Conservation (phyloP, 306 rosid species). For the Vigna trinervia region DNA sequence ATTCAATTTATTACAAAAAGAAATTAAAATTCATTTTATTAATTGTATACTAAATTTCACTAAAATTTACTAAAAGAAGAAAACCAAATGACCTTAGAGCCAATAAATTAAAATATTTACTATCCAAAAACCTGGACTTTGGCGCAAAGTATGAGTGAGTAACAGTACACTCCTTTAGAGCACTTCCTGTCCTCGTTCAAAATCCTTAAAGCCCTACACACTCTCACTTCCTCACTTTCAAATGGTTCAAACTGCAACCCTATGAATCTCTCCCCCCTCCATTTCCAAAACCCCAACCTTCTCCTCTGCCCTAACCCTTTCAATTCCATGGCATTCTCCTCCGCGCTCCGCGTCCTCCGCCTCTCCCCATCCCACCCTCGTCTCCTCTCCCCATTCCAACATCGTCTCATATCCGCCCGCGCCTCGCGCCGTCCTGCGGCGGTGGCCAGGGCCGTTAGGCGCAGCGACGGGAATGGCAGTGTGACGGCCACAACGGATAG, state of each 20-base stretch:
- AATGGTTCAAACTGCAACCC: not conserved
- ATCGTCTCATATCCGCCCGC: conserved; percentile 67
- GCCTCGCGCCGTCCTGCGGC: conserved; percentile 19
- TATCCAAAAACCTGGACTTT: not conserved
- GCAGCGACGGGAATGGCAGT: conserved; percentile 70
- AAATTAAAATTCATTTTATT: no score
- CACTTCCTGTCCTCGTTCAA: not conserved
- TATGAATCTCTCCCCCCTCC: not conserved
- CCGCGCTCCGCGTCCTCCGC: conserved; percentile 70
- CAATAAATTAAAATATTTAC: no score
- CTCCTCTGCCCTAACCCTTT: not conserved
- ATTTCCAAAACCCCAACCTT: conserved; percentile 23
- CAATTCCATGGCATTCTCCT: conserved; percentile 65
- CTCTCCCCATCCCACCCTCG: conserved; percentile 45
- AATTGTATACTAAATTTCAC: no score
- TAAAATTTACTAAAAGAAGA: no score
- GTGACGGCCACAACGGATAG: conserved; percentile 38
- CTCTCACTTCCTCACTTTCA: not conserved
- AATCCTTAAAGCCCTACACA: conserved; percentile 39
- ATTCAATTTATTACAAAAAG: no score
- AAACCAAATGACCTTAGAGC: no score
- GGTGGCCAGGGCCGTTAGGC: conserved; percentile 38
- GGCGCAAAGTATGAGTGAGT: not conserved
- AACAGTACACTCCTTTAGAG: not conserved
- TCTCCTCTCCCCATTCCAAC: conserved; percentile 49